Base-by-base conservation (phyloP, 2,329 filamentous ascomycete species). In the Diplodia sapinea region DNA sequence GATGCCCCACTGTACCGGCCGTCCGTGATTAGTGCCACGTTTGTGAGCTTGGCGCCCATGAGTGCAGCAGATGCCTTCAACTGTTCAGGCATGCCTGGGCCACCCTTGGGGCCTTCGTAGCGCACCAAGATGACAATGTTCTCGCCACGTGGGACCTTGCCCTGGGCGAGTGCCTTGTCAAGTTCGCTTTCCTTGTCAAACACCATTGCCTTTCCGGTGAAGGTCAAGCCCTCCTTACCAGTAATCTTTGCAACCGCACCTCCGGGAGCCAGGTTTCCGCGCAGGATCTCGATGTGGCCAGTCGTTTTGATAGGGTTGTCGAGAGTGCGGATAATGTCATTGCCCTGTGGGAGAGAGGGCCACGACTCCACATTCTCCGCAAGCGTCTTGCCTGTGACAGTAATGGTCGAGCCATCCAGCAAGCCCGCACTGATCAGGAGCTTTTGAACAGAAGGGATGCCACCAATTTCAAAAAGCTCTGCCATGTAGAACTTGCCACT, bases 211-310 rank as follows among this genome's bases (percentile, higher is more conserved):
- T 88, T 88, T 59, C 94, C 94, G 0, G 85, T 89, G 79, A 98
- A 98, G 13, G 81, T 83, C 7, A 93, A 85, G 2, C 94, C 94
- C 79, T 98, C 94, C 78, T 97, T 97, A 43, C 94, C 94, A 0
- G 94, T 97, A 79, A 98, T 97, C 80, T 98, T 98, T 69, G 93
- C 94, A 1, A 98, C 94, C 0, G 94, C 91, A 40, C 94, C 94
- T 12, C 89, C 91, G 1, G 94, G 94, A 2, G 94, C 92, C 38
- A 97, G 85, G 77, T 96, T 97, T 23, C 94, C 94, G 69, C 87
- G 87, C 3, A 98, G 85, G 69, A 98, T 91, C 78, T 94, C 93
- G 69, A 98, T 86, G 78, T 98, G 94, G 52, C 94, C 94, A 0
- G 89, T 92, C 1, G 84, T 72, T 78, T 97, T 97, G 83, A 96